A percentile compares a stretch with the other conserved stretches of the same genome.
Conservation (phyloP, 495 filamentous ascomycete species). For the Tricharina praecox region DNA sequence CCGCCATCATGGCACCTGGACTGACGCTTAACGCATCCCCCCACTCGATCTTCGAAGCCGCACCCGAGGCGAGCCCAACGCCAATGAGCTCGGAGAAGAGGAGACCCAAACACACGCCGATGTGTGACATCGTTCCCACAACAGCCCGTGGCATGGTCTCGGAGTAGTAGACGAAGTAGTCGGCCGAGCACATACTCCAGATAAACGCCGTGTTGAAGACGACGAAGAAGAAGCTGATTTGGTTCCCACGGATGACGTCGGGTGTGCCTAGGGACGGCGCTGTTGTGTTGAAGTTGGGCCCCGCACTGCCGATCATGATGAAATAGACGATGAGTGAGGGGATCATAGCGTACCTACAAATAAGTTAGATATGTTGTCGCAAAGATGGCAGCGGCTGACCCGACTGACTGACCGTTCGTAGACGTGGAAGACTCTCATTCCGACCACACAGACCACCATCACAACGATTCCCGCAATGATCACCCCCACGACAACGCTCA, state of each 20-base stretch:
- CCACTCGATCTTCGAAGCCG: constrained; percentile 37
- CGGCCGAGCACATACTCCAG: constrained; percentile 29
- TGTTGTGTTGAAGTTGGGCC: constrained; percentile 43
- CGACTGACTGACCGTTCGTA: constrained; percentile 52
- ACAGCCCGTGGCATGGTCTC: constrained; percentile 28
- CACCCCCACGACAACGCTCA: constrained; percentile 57
- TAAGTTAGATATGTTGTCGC: no score
- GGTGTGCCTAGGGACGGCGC: constrained; percentile 28
- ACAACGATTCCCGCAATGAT: constrained; percentile 49
- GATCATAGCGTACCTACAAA: constrained; percentile 53
- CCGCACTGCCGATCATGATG: constrained; percentile 51
- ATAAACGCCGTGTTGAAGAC: constrained; percentile 31
- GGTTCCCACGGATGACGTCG: not conserved
- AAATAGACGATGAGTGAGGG: constrained; percentile 48
- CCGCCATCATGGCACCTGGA: constrained; percentile 50
- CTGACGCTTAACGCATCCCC: constrained; percentile 38
- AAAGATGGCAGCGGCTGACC: no score
- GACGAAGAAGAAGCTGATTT: constrained; percentile 42
- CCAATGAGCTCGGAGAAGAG: constrained; percentile 48
- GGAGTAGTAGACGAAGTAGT: constrained; percentile 44
- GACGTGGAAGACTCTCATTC: constrained; percentile 51
- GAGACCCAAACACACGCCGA: constrained; percentile 31
- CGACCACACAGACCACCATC: constrained; percentile 54
- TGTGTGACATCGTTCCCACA: constrained; percentile 24
- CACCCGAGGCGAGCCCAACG: constrained; percentile 48